Base-by-base conservation (phyloP, 805 yeast genomes). In the Candida germanica region DNA sequence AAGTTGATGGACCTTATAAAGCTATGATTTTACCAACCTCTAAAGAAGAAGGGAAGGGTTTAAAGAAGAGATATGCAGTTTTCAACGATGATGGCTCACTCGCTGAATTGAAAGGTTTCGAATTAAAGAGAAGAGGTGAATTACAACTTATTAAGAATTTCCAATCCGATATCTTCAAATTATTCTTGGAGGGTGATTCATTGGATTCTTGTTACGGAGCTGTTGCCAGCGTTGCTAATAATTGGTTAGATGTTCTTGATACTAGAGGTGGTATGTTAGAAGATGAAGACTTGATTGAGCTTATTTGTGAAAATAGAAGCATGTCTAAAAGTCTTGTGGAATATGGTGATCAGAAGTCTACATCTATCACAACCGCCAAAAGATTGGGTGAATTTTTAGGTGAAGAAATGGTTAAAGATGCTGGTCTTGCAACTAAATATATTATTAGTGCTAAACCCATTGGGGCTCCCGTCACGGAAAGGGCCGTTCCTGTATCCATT, bases 21-120 rank as follows among this genome's bases (percentile, higher is more conserved):
- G 98, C 98, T 0, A 93, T 93, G 98, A 77, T 93, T 39, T 71
- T 93, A 34, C 99, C 99, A 4, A 88, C 98, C 0, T 91, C 98
- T 0, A 87, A 87, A 46, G 98, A 93, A 56, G 98, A 94, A 69
- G 98, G 96, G 30, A 89, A 89, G 60, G 96, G 96, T 47, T 71
- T 93, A 53, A 93, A 93, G 58, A 93, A 93, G 52, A 75, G 99
- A 51, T 93, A 93, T 53, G 99, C 98, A 2, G 99, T 93, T 4
- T 93, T 93, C 64, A 93, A 93, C 55, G 79, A 83, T 38, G 97
- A 94, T 58, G 98, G 98, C 1, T 69, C 95, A 0, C 58, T 93
- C 25, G 98, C 98, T 0, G 99, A 93, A 60, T 69, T 93, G 51
- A 93, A 93, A 58, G 99, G 99, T 5, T 93, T 93, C 53, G 99